Base-by-base conservation (phyloP, 2,329 filamentous ascomycete genomes). In the Paraconiothyrium sp. region DNA sequence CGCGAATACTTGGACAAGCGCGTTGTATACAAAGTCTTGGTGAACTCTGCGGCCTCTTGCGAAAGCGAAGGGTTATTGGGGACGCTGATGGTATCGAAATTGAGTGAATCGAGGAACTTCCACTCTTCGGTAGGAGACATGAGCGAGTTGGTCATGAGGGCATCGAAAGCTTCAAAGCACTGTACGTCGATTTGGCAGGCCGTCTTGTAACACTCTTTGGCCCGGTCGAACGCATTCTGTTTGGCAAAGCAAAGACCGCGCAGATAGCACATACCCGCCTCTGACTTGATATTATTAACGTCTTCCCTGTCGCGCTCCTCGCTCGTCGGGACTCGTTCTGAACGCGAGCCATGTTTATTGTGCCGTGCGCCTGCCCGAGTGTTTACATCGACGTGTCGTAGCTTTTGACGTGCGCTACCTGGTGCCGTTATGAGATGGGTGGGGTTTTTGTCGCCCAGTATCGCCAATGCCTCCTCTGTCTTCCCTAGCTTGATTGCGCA, bases 171-270 rank as follows among this genome's bases (percentile, higher is more conserved):
- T 79, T 99, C 95, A 75, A 97, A 98, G 80, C 95, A 99, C 78
- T 97, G 94, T 3, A 98, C 94, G 75, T 99, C 95, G 73, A 99
- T 97, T 64, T 92, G 89, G 49, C 98, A 93, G 1, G 95, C 95
- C 72, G 97, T 93, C 82, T 97, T 98, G 85, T 98, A 99, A 81
- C 95, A 98, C 72, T 98, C 94, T 78, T 97, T 97, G 56, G 95
- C 95, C 37, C 93, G 90, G 77, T 99, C 95, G 72, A 98, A 98
- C 30, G 94, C 92, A 78, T 98, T 99, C 78, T 97, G 92, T 80
- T 97, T 97, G 7, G 95, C 94, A 76, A 93, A 97, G 83, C 96
- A 98, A 54, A 97, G 86, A 5, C 95, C 95, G 27, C 95, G 86
- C 56, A 99, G 82, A 77, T 97, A 97, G 81, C 95, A 99, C 94